phyloP scores from a whole-genome alignment of 345 rosid species.

The Lepidium sativum region DNA sequence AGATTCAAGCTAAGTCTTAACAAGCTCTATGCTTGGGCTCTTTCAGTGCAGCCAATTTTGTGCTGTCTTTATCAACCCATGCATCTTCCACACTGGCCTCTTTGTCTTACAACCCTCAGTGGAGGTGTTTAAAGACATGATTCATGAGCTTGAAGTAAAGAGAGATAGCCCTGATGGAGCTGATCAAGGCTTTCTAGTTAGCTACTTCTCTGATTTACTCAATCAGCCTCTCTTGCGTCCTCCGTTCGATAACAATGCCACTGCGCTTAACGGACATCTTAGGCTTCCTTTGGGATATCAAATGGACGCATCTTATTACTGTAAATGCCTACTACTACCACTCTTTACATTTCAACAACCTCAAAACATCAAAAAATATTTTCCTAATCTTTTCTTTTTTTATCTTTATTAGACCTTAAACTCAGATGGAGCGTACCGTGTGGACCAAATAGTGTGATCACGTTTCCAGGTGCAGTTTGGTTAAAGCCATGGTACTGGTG shows the following conservation, averaged over 20 bases:
- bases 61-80: slow-evolving; percentile 92
- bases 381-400: background rate
- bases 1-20: slow-evolving; percentile 87
- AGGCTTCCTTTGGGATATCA: slow-evolving; percentile 96
- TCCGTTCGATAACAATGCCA: slow-evolving; percentile 44
- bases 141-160: slow-evolving; percentile 53
- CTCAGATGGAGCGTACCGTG: slow-evolving; percentile 92
- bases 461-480: slow-evolving; percentile 94
- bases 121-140: slow-evolving; percentile 64
- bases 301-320: slow-evolving; percentile 94
- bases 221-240: slow-evolving; percentile 72
- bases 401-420: slow-evolving; percentile 48
- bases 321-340: slow-evolving; percentile 34
- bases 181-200: slow-evolving; percentile 88
- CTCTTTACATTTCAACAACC: background rate
- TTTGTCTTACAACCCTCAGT: slow-evolving; percentile 83
- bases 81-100: slow-evolving; percentile 96
- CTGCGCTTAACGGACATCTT: slow-evolving; percentile 50
- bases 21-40: slow-evolving; percentile 88
- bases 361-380: background rate
- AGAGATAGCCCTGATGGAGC: slow-evolving; percentile 85
- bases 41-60: slow-evolving; percentile 95
- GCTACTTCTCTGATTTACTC: slow-evolving; percentile 84
- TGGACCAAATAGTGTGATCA: slow-evolving; percentile 88
- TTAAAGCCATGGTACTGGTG: slow-evolving; percentile 99